A percentile compares a stretch with the other conserved stretches of the same genome.
These are phyloP conservation scores for Akanthomyces uredinophilus DNA, from an alignment of 2,329 filamentous ascomycete genomes.

Conservation along the genomic window DNA sequence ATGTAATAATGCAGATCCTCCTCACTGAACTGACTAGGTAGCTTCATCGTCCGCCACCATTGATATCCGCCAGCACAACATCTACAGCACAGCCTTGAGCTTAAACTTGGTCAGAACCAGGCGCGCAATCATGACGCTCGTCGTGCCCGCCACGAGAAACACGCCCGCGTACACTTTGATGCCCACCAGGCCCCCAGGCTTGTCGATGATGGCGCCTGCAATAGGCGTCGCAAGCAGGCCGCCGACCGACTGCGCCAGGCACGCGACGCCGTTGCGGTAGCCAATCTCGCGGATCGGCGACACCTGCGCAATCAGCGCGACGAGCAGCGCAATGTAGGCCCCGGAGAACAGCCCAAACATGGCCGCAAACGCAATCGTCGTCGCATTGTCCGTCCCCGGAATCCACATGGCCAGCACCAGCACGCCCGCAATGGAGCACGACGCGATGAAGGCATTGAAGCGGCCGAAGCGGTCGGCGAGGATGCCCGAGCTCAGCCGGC, in stretches of 20 bases:
- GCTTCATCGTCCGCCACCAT: not conserved
- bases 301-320: conserved; percentile 37
- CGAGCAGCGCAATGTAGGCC: conserved; percentile 24
- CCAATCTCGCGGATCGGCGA: conserved; percentile 50
- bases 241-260: conserved; percentile 17
- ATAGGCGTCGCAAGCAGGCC: conserved; percentile 19
- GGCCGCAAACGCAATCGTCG: conserved; percentile 24
- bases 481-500: conserved; percentile 20
- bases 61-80: not conserved
- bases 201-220: conserved; percentile 19
- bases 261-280: conserved; percentile 41
- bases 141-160: conserved; percentile 19
- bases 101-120: conserved; percentile 18
- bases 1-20: not conserved
- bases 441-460: conserved; percentile 34
- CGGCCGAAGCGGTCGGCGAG: conserved; percentile 23
- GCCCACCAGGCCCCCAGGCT: conserved; percentile 14
- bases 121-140: conserved; percentile 16
- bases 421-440: conserved; percentile 34
- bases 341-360: conserved; percentile 28
- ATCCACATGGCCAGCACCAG: conserved; percentile 31
- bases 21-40: not conserved
- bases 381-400: conserved; percentile 21
- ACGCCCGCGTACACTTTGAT: conserved; percentile 19
- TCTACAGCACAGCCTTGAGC: conserved; percentile 15